Evolutionary conservation across 73 alveolate species (phyloP).

Genomic region (Urostyla sp.): DNA sequence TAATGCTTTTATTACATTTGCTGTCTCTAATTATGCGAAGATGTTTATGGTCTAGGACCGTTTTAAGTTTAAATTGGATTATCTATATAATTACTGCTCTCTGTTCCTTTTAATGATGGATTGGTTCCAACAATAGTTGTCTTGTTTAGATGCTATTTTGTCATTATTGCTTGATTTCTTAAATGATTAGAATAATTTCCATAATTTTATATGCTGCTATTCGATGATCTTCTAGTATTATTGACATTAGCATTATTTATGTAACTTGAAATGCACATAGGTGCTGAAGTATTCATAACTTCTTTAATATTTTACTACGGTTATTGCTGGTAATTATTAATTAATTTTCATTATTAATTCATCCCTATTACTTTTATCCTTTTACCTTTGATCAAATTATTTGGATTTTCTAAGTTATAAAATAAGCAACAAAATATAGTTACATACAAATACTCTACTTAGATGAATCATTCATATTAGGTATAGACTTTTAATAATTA

Average conservation of each 20-base stretch:
- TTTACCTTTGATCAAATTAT: no score
- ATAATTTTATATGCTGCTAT: no score
- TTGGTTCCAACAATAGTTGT: slow-evolving; percentile 13
- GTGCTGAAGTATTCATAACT: slow-evolving; percentile 38
- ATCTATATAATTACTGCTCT: neutral
- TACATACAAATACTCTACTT: no score
- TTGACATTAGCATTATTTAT: neutral
- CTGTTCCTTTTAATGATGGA: neutral
- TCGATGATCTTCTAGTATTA: neutral
- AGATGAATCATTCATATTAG: no score
- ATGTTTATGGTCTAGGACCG: slow-evolving; percentile 17
- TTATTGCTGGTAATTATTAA: neutral
- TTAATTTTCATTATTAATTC: neutral
- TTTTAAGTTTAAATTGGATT: neutral
- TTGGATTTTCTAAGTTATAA: no score
- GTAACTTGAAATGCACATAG: slow-evolving; percentile 30
- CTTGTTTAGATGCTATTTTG: neutral
- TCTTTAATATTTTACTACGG: slow-evolving; percentile 12
- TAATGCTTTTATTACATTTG: neutral
- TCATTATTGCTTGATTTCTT: neutral
- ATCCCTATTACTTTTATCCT: neutral
- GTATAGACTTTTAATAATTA: slow-evolving; percentile 33
- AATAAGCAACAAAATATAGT: no score
- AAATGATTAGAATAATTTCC: neutral
- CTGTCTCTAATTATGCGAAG: neutral